Percentiles rank a stretch among this genome's conserved stretches.
Evolutionary conservation across 2,329 filamentous ascomycete species (phyloP).

Genomic region (Penicillium sp.): DNA sequence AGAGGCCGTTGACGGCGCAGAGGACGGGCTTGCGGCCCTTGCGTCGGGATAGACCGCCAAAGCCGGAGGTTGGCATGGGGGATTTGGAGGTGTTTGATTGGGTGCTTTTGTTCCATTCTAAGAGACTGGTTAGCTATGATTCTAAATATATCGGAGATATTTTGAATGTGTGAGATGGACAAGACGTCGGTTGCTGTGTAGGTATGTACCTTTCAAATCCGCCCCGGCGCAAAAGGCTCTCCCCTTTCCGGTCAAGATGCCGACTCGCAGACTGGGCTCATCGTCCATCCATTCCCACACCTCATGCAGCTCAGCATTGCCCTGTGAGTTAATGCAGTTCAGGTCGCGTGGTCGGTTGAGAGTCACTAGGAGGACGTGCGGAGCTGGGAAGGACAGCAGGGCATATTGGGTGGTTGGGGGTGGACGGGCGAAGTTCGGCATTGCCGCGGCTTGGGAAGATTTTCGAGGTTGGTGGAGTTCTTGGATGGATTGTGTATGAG

Average conservation of each 20-base stretch:
- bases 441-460: conserved; percentile 17
- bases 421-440: conserved; percentile 37
- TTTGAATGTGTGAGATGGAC: not conserved
- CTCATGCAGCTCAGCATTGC: conserved; percentile 50
- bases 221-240: conserved; percentile 54
- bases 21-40: conserved; percentile 71
- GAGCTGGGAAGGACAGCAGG: conserved; percentile 50
- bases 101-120: conserved; percentile 45
- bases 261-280: conserved; percentile 49
- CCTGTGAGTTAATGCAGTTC: conserved; percentile 53
- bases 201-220: conserved; percentile 49
- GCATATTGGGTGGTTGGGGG: conserved; percentile 42
- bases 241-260: conserved; percentile 50
- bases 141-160: not conserved
- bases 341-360: conserved; percentile 51
- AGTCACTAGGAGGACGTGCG: conserved; percentile 56
- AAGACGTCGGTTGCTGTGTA: not conserved
- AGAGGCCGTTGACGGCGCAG: conserved; percentile 76
- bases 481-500: not conserved
- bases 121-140: not conserved
- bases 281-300: conserved; percentile 55
- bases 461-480: not conserved
- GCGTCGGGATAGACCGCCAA: conserved; percentile 53
- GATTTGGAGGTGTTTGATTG: conserved; percentile 21
- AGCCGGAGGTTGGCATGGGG: conserved; percentile 43